Percentiles rank a stretch among this genome's conserved stretches.
phyloP scores from a whole-genome alignment of 495 filamentous ascomycete genomes.

The Aspergillus steynii region DNA sequence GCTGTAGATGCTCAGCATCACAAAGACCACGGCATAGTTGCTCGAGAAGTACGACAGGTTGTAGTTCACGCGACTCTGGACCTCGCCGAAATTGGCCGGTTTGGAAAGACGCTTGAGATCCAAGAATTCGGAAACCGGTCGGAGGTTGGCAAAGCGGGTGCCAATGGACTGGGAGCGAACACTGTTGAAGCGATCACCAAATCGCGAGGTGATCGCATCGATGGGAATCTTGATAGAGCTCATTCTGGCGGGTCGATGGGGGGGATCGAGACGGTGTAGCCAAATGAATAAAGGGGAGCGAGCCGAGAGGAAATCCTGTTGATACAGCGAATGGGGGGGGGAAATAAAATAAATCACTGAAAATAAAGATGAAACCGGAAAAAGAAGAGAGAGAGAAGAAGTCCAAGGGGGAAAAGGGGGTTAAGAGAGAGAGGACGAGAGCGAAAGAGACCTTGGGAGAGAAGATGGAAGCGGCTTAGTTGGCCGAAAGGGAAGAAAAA shows the following conservation, averaged over 20 bases:
- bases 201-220: constrained; percentile 84
- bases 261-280: background rate
- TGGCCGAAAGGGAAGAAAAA: constrained; percentile 16
- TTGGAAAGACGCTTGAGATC: constrained; percentile 95
- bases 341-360: background rate
- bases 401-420: constrained; percentile 14
- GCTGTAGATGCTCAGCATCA: constrained; percentile 94
- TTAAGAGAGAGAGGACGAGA: constrained; percentile 2
- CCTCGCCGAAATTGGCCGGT: constrained; percentile 84
- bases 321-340: constrained; percentile 10
- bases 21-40: constrained; percentile 94
- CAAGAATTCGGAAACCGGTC: constrained; percentile 89
- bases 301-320: background rate
- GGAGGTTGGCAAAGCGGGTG: constrained; percentile 87
- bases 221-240: constrained; percentile 87
- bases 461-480: constrained; percentile 16
- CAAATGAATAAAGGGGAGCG: constrained; percentile 8
- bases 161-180: constrained; percentile 74
- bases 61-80: constrained; percentile 95
- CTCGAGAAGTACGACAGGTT: constrained; percentile 95
- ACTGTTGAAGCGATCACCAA: constrained; percentile 74
- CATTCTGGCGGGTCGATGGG: constrained; percentile 54
- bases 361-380: background rate
- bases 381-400: constrained; percentile 9
- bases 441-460: background rate